Percentiles rank a stretch among this genome's conserved stretches.
Evolutionary conservation across 2,329 filamentous ascomycete species (phyloP).

Genomic region (Ophiognomonia clavigignenti-juglandacearum): DNA sequence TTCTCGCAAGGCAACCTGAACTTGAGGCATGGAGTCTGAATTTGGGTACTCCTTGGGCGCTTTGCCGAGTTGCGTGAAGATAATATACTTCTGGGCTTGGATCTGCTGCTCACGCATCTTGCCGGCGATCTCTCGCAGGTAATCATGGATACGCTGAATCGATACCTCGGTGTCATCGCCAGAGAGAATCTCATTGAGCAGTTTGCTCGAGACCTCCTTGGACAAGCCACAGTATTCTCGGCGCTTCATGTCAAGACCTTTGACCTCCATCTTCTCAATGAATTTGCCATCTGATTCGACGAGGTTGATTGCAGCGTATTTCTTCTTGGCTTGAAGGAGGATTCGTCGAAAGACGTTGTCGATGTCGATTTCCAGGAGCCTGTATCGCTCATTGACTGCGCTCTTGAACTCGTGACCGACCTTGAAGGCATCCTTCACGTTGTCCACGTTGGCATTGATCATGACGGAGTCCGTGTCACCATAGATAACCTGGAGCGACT

Average conservation of each 20-base stretch:
- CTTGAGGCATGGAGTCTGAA: slow-evolving; percentile 90
- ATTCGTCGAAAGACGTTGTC: slow-evolving; percentile 95
- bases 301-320: slow-evolving; percentile 96
- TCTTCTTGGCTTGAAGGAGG: slow-evolving; percentile 95
- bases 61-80: slow-evolving; percentile 96
- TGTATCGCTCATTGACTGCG: slow-evolving; percentile 90
- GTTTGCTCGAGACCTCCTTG: slow-evolving; percentile 85
- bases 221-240: slow-evolving; percentile 95
- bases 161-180: slow-evolving; percentile 88
- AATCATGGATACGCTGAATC: slow-evolving; percentile 86
- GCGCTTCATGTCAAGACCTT: slow-evolving; percentile 95
- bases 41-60: slow-evolving; percentile 91
- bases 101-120: slow-evolving; percentile 81
- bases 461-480: slow-evolving; percentile 99
- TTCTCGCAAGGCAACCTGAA: slow-evolving; percentile 88
- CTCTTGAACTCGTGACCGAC: slow-evolving; percentile 94
- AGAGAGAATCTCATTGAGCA: slow-evolving; percentile 91
- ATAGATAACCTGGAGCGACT: slow-evolving; percentile 91
- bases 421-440: slow-evolving; percentile 81
- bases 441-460: slow-evolving; percentile 98
- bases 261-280: slow-evolving; percentile 93
- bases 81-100: slow-evolving; percentile 84
- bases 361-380: slow-evolving; percentile 92
- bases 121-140: slow-evolving; percentile 75
- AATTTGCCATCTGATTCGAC: slow-evolving; percentile 85